Evolutionary conservation across 139 green algal genomes (phyloP), one percentile per base, ranked within the genome.

Genomic region (Closterium sp.): DNA sequence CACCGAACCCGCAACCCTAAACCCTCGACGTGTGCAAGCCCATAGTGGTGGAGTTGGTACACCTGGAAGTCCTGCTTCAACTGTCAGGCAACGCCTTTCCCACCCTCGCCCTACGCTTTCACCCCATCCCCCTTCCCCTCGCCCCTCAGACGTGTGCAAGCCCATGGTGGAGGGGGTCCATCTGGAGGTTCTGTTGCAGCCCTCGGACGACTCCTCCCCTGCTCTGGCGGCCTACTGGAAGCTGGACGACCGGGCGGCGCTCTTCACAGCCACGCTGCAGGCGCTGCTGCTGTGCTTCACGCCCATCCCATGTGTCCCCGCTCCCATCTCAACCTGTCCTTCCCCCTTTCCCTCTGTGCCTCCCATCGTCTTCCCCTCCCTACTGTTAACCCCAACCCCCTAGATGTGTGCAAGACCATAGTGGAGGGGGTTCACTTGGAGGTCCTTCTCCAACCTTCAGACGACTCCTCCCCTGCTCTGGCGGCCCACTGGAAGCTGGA

Each of bases 221-320:
- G 6, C 81, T 0, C 81, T 33, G 6, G 30, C 36, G 1, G 86
- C 35, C n/a, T 89, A 38, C 88, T 91, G 33, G 87, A 90, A 93
- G 90, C 38, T 93, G 19, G 33, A 91, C 19, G 55, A 93, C 35
- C 90, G 87, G 23, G 87, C 30, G 8, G 21, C 8, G 31, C 90
- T 93, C 38, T 93, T 93, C 66, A 33, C 87, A 0, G 64, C 87
- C 30, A 34, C 93, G 66, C 89, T 93, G 88, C 88, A 93, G 34
- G 43, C 90, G 38, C 86, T 93, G 35, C 87, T 92, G 23, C 36
- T 93, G 21, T 87, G 87, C 33, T 93, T 93, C 64, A 93, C 90
- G 30, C 86, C 87, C 0, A 33, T 93, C n/a, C 28, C 23, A 9
- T 28, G 1, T 16, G 10, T 86, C 83, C 38, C 3, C 16, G 38